phyloP scores from a whole-genome alignment of 116 monocot species.

The Posidonia oceanica region DNA sequence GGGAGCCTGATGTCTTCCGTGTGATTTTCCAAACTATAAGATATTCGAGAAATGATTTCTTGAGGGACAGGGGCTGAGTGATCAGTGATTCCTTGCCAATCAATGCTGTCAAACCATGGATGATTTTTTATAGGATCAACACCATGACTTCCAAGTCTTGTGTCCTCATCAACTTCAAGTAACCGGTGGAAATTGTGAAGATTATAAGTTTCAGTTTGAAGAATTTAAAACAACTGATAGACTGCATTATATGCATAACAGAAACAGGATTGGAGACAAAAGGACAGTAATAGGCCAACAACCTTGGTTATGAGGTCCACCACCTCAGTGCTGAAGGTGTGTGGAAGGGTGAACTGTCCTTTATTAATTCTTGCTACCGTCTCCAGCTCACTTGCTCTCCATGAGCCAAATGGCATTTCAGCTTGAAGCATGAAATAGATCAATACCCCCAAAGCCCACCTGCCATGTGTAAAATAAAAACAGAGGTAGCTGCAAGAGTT shows the following conservation, averaged over 20 bases:
- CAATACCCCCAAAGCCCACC: constrained; percentile 93
- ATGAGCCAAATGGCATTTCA: constrained; percentile 89
- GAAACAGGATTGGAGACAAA: background rate
- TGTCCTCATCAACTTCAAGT: constrained; percentile 63
- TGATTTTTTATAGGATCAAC: constrained; percentile 52
- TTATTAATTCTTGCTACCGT: constrained; percentile 65
- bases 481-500: background rate
- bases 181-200: constrained; percentile 22
- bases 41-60: constrained; percentile 55
- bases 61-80: constrained; percentile 51
- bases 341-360: constrained; percentile 70
- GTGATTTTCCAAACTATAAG: constrained; percentile 34
- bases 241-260: background rate
- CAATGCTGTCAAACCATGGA: constrained; percentile 62
- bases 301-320: constrained; percentile 90
- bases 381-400: constrained; percentile 78
- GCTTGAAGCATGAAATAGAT: constrained; percentile 82
- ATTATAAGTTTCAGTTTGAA: background rate
- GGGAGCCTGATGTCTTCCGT: constrained; percentile 19
- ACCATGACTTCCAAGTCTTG: constrained; percentile 50
- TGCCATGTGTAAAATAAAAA: constrained; percentile 11
- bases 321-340: constrained; percentile 52
- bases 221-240: background rate
- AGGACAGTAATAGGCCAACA: background rate
- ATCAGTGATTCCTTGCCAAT: constrained; percentile 54